Percentiles rank a stretch among this genome's conserved stretches.
Evolutionary conservation across 2,329 filamentous ascomycete species (phyloP).

Genomic region (Phaeoacremonium minimum): DNA sequence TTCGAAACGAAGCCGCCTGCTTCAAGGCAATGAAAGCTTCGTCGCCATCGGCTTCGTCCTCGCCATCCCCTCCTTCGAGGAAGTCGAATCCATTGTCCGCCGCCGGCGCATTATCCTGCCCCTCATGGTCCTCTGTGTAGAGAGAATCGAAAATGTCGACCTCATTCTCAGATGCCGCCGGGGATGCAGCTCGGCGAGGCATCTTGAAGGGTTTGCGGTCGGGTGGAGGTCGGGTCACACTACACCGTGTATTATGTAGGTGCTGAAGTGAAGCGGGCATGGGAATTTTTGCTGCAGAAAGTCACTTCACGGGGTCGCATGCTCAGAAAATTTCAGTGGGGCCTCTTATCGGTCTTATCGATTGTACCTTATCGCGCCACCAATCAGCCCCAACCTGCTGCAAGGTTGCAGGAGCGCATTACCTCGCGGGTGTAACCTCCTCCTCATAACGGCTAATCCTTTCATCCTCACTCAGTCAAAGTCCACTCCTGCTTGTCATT

Average conservation of each 20-base stretch:
- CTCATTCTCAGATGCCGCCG: constrained; percentile 81
- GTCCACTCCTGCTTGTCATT: too few relatives aligned
- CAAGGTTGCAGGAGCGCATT: too few relatives aligned
- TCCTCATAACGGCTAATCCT: too few relatives aligned
- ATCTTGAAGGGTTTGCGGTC: constrained; percentile 42
- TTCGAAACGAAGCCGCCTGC: constrained; percentile 84
- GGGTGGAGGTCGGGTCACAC: too few relatives aligned
- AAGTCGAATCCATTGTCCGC: constrained; percentile 34
- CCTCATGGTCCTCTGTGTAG: constrained; percentile 49
- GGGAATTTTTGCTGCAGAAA: too few relatives aligned
- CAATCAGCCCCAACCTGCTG: too few relatives aligned
- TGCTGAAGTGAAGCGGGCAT: too few relatives aligned
- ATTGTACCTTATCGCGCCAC: constrained; percentile 6
- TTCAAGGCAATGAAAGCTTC: constrained; percentile 87
- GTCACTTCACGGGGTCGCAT: too few relatives aligned
- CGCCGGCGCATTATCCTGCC: constrained; percentile 26
- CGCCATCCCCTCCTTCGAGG: constrained; percentile 50
- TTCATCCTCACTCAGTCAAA: too few relatives aligned
- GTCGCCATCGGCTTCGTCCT: constrained; percentile 61
- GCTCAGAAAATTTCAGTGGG: too few relatives aligned
- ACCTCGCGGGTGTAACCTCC: too few relatives aligned
- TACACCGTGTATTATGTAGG: constrained; percentile 3
- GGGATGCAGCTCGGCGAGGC: constrained; percentile 72
- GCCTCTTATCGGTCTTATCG: too few relatives aligned
- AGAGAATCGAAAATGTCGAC: constrained; percentile 83